Percentiles rank a stretch among this genome's conserved stretches.
phyloP scores from a whole-genome alignment of 306 rosid species.

The Herpetospermum pedunculosum region DNA sequence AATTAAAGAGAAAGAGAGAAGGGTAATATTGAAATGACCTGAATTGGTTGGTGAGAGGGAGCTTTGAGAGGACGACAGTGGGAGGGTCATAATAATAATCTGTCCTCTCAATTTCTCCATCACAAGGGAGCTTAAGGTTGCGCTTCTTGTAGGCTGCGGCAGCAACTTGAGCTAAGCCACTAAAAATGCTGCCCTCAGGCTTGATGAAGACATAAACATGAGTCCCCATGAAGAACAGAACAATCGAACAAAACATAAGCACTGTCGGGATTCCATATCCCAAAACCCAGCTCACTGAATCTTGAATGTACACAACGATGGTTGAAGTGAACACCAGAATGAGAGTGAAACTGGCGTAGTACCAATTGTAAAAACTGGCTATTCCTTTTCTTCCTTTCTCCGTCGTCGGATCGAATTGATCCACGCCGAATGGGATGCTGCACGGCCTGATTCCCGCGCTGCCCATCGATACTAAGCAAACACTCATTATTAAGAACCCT shows the following conservation, averaged over 20 bases:
- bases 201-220: constrained; percentile 29
- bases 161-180: constrained; percentile 35
- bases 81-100: constrained; percentile 56
- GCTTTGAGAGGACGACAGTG: constrained; percentile 21
- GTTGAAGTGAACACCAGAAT: constrained; percentile 36
- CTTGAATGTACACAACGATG: constrained; percentile 56
- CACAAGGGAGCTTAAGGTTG: constrained; percentile 23
- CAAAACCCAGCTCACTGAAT: constrained; percentile 60
- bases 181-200: constrained; percentile 52
- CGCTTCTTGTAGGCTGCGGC: constrained; percentile 59
- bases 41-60: constrained; percentile 41
- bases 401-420: constrained; percentile 59
- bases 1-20: neutral
- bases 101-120: no score
- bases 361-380: constrained; percentile 62
- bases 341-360: constrained; percentile 29
- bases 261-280: constrained; percentile 59
- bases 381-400: constrained; percentile 50
- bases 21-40: constrained; percentile 23
- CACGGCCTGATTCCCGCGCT: constrained; percentile 73
- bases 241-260: constrained; percentile 40
- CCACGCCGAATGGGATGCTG: constrained; percentile 72
- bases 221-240: constrained; percentile 37
- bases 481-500: constrained; percentile 33
- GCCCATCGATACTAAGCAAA: constrained; percentile 40